Evolutionary conservation across 345 rosid species (phyloP), one percentile per base, ranked within the genome.

Genomic region (Alliaria petiolata): DNA sequence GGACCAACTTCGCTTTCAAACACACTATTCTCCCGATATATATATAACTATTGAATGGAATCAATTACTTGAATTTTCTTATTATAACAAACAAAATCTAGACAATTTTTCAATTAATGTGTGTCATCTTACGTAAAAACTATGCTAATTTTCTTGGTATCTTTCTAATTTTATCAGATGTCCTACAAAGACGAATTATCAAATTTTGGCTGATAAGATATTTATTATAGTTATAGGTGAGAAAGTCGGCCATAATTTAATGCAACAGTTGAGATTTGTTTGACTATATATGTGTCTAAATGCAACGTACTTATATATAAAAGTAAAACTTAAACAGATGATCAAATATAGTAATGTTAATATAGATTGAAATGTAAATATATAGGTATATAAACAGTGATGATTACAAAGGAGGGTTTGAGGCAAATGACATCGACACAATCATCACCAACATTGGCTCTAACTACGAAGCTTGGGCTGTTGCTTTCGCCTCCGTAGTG

Each of bases 391-490:
- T 88, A 58, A 81, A 84, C 60, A 16, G 10, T 11, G 93, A 84
- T 4, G 85, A 80, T 16, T 90, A 88, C 35, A 74, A 81, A 75
- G 92, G 96, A 72, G 93, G 93, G 30, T 84, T 86, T 30, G 75
- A 74, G 25, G 46, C 44, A 10, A 68, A 78, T 59, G 82, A 81
- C 8, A 44, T 88, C 1, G 87, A 86, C 0, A 5, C 58, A 5
- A 31, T 90, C n/a, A 62, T 90, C 16, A 28, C 78, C 34, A 71
- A 11, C 83, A 69, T 90, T 26, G 86, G 76, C 74, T 71, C 87
- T 22, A 67, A 85, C 79, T 85, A 66, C 61, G 59, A 79, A 25
- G 75, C 74, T 19, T 90, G 96, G 93, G 72, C 84, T 1, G 20
- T 65, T 3, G 60, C 28, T 34, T 90, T 90, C 53, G 47, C 91